Evolutionary conservation across 2,329 filamentous ascomycete species (phyloP).

Genomic region (Xylariaceae sp.): DNA sequence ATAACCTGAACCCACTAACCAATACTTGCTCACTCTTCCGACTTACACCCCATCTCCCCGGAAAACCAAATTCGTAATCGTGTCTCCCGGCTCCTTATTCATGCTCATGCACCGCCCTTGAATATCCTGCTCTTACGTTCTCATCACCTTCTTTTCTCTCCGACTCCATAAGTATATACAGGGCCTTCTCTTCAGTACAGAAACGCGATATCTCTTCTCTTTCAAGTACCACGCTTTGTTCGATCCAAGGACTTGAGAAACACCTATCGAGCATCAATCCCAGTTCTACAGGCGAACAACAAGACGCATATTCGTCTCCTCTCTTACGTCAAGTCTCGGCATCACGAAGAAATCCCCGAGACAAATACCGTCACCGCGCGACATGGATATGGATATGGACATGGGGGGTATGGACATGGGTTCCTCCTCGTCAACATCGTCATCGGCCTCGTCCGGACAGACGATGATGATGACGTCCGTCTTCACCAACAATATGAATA

Average conservation of each 20-base stretch:
- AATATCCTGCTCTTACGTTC: no score
- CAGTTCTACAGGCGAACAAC: not conserved
- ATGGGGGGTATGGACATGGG: constrained; percentile 30
- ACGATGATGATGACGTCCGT: constrained; percentile 36
- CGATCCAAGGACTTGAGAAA: not conserved
- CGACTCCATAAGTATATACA: not conserved
- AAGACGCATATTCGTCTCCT: no score
- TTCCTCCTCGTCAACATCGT: constrained; percentile 20
- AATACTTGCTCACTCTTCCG: no score
- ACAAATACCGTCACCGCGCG: constrained; percentile 3
- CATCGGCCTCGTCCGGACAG: not conserved
- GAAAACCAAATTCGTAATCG: no score
- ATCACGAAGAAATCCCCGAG: no score
- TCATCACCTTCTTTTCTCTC: not conserved
- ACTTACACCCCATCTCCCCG: no score
- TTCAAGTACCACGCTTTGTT: not conserved
- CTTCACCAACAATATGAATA: constrained; percentile 54
- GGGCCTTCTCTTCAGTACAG: not conserved
- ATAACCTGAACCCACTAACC: no score
- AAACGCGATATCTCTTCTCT: not conserved
- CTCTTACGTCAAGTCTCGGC: no score
- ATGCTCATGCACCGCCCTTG: no score
- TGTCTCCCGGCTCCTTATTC: no score
- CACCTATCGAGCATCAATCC: not conserved
- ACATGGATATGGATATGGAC: constrained; percentile 23